phyloP scores from a whole-genome alignment of 306 rosid genomes.

The Herpetospermum pedunculosum region DNA sequence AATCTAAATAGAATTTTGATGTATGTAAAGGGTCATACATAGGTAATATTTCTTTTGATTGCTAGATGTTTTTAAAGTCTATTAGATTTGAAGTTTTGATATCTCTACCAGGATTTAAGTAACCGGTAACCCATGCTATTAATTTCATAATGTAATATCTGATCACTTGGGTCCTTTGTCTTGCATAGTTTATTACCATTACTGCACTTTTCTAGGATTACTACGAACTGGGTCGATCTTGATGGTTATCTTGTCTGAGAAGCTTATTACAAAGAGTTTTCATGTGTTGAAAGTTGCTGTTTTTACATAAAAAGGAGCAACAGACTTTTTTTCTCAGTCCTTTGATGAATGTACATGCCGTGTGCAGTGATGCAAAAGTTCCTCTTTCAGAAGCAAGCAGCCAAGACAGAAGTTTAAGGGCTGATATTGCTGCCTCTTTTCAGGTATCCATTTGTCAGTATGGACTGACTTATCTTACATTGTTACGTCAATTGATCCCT shows the following conservation, averaged over 20 bases:
- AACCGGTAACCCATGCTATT: not conserved
- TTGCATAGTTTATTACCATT: not conserved
- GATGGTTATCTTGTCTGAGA: not conserved
- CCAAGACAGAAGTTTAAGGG: constrained; percentile 63
- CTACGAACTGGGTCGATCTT: not conserved
- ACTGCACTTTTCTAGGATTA: not conserved
- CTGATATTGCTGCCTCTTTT: constrained; percentile 95
- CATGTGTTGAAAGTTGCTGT: not conserved
- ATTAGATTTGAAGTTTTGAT: not conserved
- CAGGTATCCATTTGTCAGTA: constrained; percentile 45
- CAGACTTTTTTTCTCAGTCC: not conserved
- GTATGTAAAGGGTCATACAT: not conserved
- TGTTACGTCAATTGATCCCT: not conserved
- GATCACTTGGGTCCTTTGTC: constrained; percentile 6
- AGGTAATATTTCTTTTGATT: not conserved
- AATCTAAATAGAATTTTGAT: not conserved
- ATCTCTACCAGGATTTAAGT: not conserved
- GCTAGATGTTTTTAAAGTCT: not conserved
- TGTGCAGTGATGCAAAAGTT: constrained; percentile 60
- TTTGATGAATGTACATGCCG: constrained; percentile 14
- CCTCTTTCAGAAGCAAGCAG: constrained; percentile 58
- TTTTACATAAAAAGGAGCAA: not conserved
- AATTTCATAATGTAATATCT: not conserved
- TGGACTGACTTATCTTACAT: not conserved
- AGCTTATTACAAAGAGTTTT: not conserved